phyloP scores from a whole-genome alignment of 1,284 basidiomycete species.

The Leccinum subfulvum region DNA sequence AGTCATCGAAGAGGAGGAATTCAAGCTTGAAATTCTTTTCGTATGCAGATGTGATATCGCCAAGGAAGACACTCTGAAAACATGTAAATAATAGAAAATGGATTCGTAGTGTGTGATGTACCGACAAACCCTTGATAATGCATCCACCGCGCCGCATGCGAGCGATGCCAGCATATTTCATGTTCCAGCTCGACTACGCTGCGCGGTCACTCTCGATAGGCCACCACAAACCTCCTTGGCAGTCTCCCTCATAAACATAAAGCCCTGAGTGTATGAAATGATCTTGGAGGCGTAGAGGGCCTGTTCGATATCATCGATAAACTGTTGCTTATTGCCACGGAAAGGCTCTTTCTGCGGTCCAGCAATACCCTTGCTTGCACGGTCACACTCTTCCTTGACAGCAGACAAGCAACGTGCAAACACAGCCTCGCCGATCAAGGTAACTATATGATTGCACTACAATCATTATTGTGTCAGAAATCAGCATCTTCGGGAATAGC shows the following conservation, averaged over 20 bases:
- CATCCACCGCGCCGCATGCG: slow-evolving; percentile 99
- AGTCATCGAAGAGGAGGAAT: slow-evolving; percentile 94
- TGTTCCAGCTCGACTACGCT: slow-evolving; percentile 68
- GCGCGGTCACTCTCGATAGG: not conserved
- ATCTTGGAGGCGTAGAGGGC: slow-evolving; percentile 99
- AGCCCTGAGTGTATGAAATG: slow-evolving; percentile 98
- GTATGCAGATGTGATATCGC: slow-evolving; percentile 92
- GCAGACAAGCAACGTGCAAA: slow-evolving; percentile 98
- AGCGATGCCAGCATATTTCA: slow-evolving; percentile 96
- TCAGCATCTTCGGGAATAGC: slow-evolving; percentile 9
- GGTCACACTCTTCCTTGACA: slow-evolving; percentile 93
- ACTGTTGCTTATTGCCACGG: slow-evolving; percentile 98
- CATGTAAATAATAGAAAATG: slow-evolving; percentile 9
- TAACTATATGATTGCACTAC: slow-evolving; percentile 56
- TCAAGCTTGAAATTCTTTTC: slow-evolving; percentile 85
- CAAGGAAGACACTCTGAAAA: slow-evolving; percentile 83
- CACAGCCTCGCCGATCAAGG: slow-evolving; percentile 98
- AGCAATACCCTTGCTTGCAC: slow-evolving; percentile 87
- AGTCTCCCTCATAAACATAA: slow-evolving; percentile 99
- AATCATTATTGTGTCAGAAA: slow-evolving; percentile 9
- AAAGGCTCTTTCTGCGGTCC: slow-evolving; percentile 92
- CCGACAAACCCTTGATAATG: slow-evolving; percentile 81
- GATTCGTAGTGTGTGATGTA: not conserved
- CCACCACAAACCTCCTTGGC: slow-evolving; percentile 77
- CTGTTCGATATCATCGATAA: slow-evolving; percentile 99